phyloP scores from a whole-genome alignment of 768 basidiomycete genomes.

The Podaxis sp. region DNA sequence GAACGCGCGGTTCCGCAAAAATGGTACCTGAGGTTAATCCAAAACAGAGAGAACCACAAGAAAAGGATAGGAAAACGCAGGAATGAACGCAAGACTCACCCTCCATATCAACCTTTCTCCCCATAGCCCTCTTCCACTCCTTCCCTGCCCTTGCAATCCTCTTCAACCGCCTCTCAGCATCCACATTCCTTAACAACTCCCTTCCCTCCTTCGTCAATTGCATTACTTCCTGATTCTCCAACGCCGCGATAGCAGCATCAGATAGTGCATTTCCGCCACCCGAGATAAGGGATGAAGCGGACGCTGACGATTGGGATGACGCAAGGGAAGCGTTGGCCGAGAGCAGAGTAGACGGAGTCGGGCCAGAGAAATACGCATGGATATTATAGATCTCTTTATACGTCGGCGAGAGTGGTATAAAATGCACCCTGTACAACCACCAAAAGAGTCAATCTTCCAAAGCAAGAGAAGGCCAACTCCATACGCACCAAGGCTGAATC shows the following conservation, averaged over 20 bases:
- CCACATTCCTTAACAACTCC: constrained; percentile 4
- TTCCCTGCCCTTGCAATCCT: constrained; percentile 89
- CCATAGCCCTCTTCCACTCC: constrained; percentile 82
- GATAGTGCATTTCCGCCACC: not conserved
- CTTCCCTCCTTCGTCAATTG: constrained; percentile 17
- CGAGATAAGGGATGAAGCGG: not conserved
- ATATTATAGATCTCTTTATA: constrained; percentile 93
- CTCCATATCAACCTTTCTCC: constrained; percentile 87
- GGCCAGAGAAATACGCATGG: constrained; percentile 86
- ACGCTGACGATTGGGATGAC: not conserved
- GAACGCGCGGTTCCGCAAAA: not conserved
- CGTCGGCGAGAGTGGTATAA: constrained; percentile 79
- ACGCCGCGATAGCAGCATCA: constrained; percentile 13
- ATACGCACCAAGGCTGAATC: constrained; percentile 36
- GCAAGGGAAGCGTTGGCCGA: constrained; percentile 41
- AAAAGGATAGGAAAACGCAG: constrained; percentile 1
- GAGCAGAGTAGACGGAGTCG: constrained; percentile 55
- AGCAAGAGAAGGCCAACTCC: no score
- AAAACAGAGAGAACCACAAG: not conserved
- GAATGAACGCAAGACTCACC: constrained; percentile 42
- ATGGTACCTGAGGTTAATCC: not conserved
- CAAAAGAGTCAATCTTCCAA: constrained; percentile 1
- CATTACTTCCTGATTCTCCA: constrained; percentile 27
- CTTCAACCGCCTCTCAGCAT: constrained; percentile 45
- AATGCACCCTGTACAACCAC: constrained; percentile 69